Conservation (phyloP, 768 basidiomycete genomes). For the Lactarius indigo region DNA sequence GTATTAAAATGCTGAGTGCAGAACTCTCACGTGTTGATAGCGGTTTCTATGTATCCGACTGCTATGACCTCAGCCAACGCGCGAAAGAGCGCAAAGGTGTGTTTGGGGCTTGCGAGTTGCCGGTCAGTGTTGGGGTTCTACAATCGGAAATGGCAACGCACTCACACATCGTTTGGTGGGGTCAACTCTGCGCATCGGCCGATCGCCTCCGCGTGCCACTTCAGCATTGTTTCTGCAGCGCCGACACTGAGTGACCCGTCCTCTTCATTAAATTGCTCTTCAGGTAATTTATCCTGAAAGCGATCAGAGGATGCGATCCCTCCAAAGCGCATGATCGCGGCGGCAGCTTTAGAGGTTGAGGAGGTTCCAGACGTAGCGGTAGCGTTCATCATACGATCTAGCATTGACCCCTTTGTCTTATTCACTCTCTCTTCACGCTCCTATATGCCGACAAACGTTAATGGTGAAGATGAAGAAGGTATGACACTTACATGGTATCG, state of each 20-base stretch:
- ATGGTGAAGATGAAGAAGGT: background rate
- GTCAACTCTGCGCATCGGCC: constrained; percentile 93
- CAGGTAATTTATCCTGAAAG: constrained; percentile 48
- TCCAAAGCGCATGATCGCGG: constrained; percentile 85
- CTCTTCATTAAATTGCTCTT: constrained; percentile 72
- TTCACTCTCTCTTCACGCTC: constrained; percentile 46
- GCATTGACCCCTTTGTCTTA: constrained; percentile 68
- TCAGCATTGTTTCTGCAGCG: constrained; percentile 85
- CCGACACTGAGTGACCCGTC: constrained; percentile 78
- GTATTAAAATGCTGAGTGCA: background rate
- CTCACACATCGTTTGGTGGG: constrained; percentile 78
- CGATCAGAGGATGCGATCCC: constrained; percentile 57
- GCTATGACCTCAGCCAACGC: constrained; percentile 86
- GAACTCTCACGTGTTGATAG: constrained; percentile 80
- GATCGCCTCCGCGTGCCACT: constrained; percentile 97
- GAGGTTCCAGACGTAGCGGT: constrained; percentile 56
- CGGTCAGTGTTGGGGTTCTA: background rate
- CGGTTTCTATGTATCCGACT: constrained; percentile 82
- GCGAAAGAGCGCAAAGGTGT: constrained; percentile 76
- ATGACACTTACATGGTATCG: constrained; percentile 75
- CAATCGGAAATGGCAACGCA: constrained; percentile 16
- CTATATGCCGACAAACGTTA: constrained; percentile 32
- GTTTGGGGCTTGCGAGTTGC: constrained; percentile 63
- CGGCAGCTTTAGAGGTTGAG: constrained; percentile 76
- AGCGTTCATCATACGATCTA: constrained; percentile 90